Evolutionary conservation across 306 rosid species (phyloP), one percentile per base, ranked within the genome.

Genomic region (Prunus padus): DNA sequence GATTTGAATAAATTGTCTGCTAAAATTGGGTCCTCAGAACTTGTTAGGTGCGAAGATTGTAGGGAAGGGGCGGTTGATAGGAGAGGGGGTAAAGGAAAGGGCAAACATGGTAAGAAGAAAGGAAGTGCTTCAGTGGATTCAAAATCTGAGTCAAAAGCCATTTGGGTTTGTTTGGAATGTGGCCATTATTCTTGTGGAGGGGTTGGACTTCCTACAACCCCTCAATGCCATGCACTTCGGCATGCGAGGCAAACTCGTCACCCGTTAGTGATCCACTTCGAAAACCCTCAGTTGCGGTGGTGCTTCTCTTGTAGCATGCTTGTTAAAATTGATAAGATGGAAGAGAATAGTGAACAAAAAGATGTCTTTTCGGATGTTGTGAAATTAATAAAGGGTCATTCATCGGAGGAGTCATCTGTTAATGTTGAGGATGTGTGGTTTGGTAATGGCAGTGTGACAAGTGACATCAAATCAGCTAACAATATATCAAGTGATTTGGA

Each of bases 141-240:
- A 33, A 87, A 86, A 79, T 82, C 93, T 0, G 89, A 90, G 71
- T 80, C 80, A 9, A 92, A 84, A 78, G 87, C 97, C 49, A 79
- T 90, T 80, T 96, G 99, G 98, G 82, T 96, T 80, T 96, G 99
- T 84, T 77, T 92, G 87, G 89, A 84, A 77, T 96, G 99, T 68
- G 99, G 92, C 62, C 92, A 87, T 56, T 84, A 52, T 83, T 82
- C 89, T 9, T 96, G 98, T 75, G 98, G 97, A 23, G 99, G 97
- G 25, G 81, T 90, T 79, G 98, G 98, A 66, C 86, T 96, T 61
- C 99, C 98, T 13, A 80, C 76, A 51, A 82, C 74, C 75, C 84
- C 88, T 50, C 84, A 84, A 6, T 82, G 82, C 76, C 99, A 96
- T 69, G 91, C 82, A 0, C 46, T 90, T 68, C 83, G 82, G 69